Conservation (phyloP, 2,329 filamentous ascomycete species). For the Ophiostoma himal-ulmi region DNA sequence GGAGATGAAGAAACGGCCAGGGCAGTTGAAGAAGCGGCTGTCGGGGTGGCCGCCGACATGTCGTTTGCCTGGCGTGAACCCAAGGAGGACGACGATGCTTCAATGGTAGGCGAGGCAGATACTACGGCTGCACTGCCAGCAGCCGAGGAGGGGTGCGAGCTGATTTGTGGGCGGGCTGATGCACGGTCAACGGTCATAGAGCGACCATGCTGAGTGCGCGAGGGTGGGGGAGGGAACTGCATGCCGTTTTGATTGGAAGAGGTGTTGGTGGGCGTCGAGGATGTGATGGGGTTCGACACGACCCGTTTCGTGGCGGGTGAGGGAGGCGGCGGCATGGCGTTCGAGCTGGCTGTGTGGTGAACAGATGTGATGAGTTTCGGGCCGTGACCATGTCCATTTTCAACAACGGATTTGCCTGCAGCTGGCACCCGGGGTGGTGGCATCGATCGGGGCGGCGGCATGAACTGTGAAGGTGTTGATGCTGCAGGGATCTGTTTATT, state of each 20-base stretch:
- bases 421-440: not conserved
- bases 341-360: not conserved
- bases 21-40: not conserved
- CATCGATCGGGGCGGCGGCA: slow-evolving; percentile 10
- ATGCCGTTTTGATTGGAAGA: not conserved
- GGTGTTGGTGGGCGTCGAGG: slow-evolving; percentile 31
- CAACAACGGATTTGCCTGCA: slow-evolving; percentile 28
- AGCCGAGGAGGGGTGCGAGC: not conserved
- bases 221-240: slow-evolving; percentile 39
- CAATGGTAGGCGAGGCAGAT: not conserved
- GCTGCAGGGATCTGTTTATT: slow-evolving; percentile 1
- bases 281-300: slow-evolving; percentile 42
- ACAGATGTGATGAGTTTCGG: not conserved
- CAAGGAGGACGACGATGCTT: not conserved
- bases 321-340: slow-evolving; percentile 21
- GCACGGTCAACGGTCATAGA: slow-evolving; percentile 47
- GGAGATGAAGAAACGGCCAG: not conserved
- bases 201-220: slow-evolving; percentile 40
- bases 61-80: slow-evolving; percentile 1
- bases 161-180: slow-evolving; percentile 31
- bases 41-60: not conserved
- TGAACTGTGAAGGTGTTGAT: not conserved
- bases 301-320: slow-evolving; percentile 36
- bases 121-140: not conserved
- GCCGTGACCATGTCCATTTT: slow-evolving; percentile 21